Evolutionary conservation across 2,329 filamentous ascomycete species (phyloP), one percentile per base, ranked within the genome.

Genomic region (Coleophoma crateriformis): DNA sequence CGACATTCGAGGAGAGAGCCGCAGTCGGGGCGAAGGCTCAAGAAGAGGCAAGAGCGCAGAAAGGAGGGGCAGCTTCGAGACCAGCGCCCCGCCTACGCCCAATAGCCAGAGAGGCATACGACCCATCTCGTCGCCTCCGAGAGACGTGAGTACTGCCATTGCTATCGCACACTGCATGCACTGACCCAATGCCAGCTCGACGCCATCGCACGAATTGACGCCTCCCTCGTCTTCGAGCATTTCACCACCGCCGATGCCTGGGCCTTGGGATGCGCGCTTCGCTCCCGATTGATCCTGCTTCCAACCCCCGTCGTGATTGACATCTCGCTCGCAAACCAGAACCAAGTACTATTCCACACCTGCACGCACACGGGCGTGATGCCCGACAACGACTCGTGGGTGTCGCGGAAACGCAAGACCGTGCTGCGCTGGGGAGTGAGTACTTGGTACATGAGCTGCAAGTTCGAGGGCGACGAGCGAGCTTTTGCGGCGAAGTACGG

Each of bases 361-460:
- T 81, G 79, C 4, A 85, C 84, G 0, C 79, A 85, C 38, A 70
- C 79, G 0, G 87, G 88, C 7, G 80, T 82, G 4, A 73, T 77
- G 52, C 84, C 87, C 0, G 88, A 92, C 65, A 85, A 88, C 61
- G 84, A 87, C 64, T 68, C 69, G 27, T 88, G 84, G 85, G 83
- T 88, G 19, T 68, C 74, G 35, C 74, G 88, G 33, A 92, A 94
- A 73, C 73, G 83, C 13, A 81, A 81, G 51, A 85, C 85, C 0
- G 88, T 90, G 7, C 69, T 90, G 47, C 72, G 88, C 10, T 92
- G 81, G 69, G 87, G 87, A 0, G 69, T 73, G 52, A 84, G 78
- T 55, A 86, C 83, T 4, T 91, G 85, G 85, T 78, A 81, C 51
- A 79, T 90, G 79, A 75, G 79, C 54, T 79, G 81, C 65, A 88